These are phyloP conservation scores for Chlorella vulgaris DNA, from an alignment of 139 green algal species.

Conservation along the genomic window DNA sequence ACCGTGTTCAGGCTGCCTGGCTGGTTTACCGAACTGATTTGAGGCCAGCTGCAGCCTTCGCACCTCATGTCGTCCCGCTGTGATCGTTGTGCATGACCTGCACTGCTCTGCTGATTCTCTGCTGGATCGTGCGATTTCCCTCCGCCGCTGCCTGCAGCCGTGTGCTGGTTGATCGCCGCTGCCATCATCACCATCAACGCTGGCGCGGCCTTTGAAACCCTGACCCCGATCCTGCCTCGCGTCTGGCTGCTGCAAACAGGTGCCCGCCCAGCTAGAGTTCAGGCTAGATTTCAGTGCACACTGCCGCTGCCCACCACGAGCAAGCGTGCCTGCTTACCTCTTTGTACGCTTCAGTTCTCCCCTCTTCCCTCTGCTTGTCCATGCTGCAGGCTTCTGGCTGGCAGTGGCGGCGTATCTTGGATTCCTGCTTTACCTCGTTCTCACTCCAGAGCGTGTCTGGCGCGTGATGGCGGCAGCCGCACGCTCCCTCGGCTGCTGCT, in stretches of 20 bases:
- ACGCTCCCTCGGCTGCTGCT: background rate
- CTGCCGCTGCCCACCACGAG: background rate
- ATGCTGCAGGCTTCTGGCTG: background rate
- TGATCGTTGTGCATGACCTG: too few relatives aligned
- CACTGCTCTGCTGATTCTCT: background rate
- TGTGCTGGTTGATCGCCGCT: constrained; percentile 24
- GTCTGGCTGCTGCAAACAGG: background rate
- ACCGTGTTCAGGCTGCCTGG: too few relatives aligned
- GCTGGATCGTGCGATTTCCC: background rate
- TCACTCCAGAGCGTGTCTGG: background rate
- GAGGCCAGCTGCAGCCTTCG: background rate
- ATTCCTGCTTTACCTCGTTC: constrained; percentile 13
- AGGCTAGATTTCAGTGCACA: background rate
- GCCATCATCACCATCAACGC: constrained; percentile 39
- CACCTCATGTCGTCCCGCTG: background rate
- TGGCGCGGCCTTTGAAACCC: constrained; percentile 23
- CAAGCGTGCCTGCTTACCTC: background rate
- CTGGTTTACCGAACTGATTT: too few relatives aligned
- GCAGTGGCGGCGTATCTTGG: background rate
- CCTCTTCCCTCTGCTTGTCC: background rate
- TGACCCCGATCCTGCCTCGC: background rate
- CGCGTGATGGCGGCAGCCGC: background rate
- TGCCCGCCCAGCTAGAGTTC: background rate
- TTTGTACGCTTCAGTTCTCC: background rate
- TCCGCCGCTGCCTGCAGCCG: too few relatives aligned